These are phyloP conservation scores for Trichophyton schoenleinii DNA, from an alignment of 2,329 filamentous ascomycete species.

Conservation along the genomic window DNA sequence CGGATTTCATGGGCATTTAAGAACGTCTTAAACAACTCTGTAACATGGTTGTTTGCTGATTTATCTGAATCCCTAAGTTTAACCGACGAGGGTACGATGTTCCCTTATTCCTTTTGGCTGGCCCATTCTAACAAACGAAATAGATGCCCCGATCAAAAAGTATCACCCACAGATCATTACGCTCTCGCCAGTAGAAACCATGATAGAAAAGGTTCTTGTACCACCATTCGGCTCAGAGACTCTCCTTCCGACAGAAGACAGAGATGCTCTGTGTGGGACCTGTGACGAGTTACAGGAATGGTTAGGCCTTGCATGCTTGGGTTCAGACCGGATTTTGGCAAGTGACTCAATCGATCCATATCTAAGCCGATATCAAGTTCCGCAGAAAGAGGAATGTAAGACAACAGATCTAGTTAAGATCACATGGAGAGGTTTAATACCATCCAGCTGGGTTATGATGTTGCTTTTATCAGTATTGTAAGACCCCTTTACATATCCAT, in stretches of 20 bases:
- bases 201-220: constrained; percentile 19
- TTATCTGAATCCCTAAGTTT: constrained; percentile 22
- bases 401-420: constrained; percentile 24
- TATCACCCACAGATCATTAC: constrained; percentile 28
- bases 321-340: constrained; percentile 27
- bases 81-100: constrained; percentile 33
- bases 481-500: constrained; percentile 12
- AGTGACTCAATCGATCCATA: constrained; percentile 32
- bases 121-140: constrained; percentile 5
- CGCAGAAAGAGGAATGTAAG: constrained; percentile 18
- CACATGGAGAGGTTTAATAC: constrained; percentile 34
- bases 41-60: constrained; percentile 70
- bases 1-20: constrained; percentile 65
- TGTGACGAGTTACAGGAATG: constrained; percentile 49
- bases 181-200: constrained; percentile 18
- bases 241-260: constrained; percentile 5
- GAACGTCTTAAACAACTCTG: constrained; percentile 55
- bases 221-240: constrained; percentile 25
- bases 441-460: constrained; percentile 28
- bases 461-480: constrained; percentile 28
- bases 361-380: constrained; percentile 32
- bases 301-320: constrained; percentile 44
- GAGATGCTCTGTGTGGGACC: constrained; percentile 45
- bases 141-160: constrained; percentile 25
- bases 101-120: neutral